Percentiles rank a stretch among this genome's conserved stretches.
Conservation (phyloP, 441 rosid species). For the Jatropha podagrica region DNA sequence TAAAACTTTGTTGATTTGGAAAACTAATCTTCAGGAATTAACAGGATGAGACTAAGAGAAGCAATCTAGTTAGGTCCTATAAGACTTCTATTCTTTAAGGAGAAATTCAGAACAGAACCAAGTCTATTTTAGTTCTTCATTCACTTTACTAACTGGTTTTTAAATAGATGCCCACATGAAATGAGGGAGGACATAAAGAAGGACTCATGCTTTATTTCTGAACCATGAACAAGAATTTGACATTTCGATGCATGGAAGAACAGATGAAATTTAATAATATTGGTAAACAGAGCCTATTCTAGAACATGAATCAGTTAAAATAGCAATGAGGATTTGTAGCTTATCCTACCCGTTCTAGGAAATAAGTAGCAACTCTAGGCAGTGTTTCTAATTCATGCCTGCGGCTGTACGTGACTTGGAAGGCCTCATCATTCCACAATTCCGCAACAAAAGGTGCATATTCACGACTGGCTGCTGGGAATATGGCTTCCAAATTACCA, state of each 20-base stretch:
- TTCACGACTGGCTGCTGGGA: constrained; percentile 69
- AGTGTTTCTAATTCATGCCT: constrained; percentile 67
- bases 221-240: background rate
- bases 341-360: constrained; percentile 65
- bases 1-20: background rate
- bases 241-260: background rate
- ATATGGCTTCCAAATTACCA: constrained; percentile 65
- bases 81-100: background rate
- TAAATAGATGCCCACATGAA: background rate
- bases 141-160: background rate
- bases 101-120: background rate
- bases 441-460: constrained; percentile 74
- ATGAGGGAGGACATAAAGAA: background rate
- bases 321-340: constrained; percentile 12
- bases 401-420: constrained; percentile 79
- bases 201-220: background rate
- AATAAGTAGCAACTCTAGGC: constrained; percentile 78
- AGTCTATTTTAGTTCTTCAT: background rate
- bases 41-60: background rate
- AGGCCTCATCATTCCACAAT: constrained; percentile 80
- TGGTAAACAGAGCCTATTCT: no score
- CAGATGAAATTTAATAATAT: background rate
- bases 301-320: no score
- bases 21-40: background rate
- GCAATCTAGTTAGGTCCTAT: background rate